These are phyloP conservation scores for Diaporthe sp. DNA, from an alignment of 2,329 filamentous ascomycete species.

Conservation along the genomic window DNA sequence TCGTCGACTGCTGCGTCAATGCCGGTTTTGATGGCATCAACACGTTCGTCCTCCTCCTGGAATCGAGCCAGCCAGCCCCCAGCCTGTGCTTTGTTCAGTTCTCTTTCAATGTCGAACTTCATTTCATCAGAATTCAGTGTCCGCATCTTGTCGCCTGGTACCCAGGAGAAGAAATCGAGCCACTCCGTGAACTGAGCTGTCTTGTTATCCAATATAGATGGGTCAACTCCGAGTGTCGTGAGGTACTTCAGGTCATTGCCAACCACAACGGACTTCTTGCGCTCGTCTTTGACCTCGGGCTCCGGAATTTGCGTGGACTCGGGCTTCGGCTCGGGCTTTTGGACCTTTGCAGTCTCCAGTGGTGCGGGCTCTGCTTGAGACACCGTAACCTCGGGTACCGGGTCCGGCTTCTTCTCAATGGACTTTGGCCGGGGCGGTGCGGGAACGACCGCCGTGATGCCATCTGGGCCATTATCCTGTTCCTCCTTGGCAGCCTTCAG, in stretches of 20 bases:
- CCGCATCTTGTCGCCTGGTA: slow-evolving; percentile 80
- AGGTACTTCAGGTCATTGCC: slow-evolving; percentile 86
- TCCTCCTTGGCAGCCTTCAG: slow-evolving; percentile 72
- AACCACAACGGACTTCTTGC: slow-evolving; percentile 73
- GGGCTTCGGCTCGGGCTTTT: slow-evolving; percentile 48
- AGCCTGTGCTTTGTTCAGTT: slow-evolving; percentile 91
- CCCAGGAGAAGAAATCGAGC: slow-evolving; percentile 91
- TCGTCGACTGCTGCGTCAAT: slow-evolving; percentile 93
- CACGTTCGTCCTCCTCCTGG: slow-evolving; percentile 89
- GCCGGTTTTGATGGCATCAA: slow-evolving; percentile 86
- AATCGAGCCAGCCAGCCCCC: slow-evolving; percentile 91
- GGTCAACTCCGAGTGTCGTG: slow-evolving; percentile 82
- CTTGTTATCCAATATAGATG: slow-evolving; percentile 79
- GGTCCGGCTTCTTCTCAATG: slow-evolving; percentile 55
- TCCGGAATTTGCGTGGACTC: slow-evolving; percentile 48
- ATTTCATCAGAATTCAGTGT: slow-evolving; percentile 83
- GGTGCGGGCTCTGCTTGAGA: slow-evolving; percentile 53
- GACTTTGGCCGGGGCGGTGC: slow-evolving; percentile 73
- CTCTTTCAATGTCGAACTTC: slow-evolving; percentile 86
- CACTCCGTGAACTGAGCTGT: slow-evolving; percentile 86
- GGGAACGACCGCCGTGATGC: slow-evolving; percentile 89
- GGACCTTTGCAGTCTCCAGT: slow-evolving; percentile 9
- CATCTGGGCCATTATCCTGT: slow-evolving; percentile 81
- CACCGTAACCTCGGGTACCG: slow-evolving; percentile 70
- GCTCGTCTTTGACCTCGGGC: slow-evolving; percentile 59